phyloP scores from a whole-genome alignment of 2,329 filamentous ascomycete species.

The Calonectria ilicicola region DNA sequence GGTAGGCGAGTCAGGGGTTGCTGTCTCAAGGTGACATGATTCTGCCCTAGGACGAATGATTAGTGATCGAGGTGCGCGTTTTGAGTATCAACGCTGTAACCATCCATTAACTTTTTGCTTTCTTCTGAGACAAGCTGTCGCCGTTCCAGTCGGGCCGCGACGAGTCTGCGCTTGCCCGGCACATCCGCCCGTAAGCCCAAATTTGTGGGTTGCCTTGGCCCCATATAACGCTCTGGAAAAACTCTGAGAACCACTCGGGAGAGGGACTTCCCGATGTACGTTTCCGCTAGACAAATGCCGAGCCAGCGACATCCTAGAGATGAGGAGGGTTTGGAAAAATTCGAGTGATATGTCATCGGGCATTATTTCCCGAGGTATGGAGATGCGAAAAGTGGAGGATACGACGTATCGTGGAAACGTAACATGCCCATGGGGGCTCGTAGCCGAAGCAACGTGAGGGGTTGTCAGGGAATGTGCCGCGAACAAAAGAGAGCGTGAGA shows the following conservation, averaged over 20 bases:
- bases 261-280: not conserved
- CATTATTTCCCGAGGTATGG: slow-evolving; percentile 1
- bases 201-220: not conserved
- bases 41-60: not conserved
- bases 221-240: not conserved
- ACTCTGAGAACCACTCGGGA: not conserved
- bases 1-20: not conserved
- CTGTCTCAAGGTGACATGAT: slow-evolving; percentile 5
- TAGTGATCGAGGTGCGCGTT: not conserved
- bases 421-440: not conserved
- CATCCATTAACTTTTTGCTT: slow-evolving; percentile 3
- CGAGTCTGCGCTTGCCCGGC: not conserved
- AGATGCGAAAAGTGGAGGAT: not conserved
- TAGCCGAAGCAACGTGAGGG: not conserved
- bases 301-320: not conserved
- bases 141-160: not conserved
- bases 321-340: not conserved
- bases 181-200: not conserved
- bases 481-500: not conserved
- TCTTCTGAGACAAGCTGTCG: not conserved
- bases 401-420: slow-evolving; percentile 6
- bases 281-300: slow-evolving; percentile 1
- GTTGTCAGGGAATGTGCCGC: not conserved
- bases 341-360: not conserved
- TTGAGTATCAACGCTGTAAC: not conserved